Base-by-base conservation (phyloP, 495 filamentous ascomycete species). In the Ascodesmis nigricans region DNA sequence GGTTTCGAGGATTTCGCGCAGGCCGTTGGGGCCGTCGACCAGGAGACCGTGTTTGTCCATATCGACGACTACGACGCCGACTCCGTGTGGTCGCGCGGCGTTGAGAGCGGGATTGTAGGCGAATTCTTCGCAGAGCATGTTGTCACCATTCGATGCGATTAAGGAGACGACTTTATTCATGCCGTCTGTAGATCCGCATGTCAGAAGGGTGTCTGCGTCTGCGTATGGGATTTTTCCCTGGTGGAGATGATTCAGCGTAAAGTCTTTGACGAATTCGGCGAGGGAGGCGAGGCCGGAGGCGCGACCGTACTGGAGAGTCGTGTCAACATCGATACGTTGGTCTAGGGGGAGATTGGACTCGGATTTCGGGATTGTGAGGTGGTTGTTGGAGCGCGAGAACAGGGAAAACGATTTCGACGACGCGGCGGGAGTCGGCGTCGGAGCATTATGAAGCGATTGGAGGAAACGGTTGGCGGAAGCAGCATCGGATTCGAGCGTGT, bases 221-320 rank as follows among this genome's bases (percentile, higher is more conserved):
- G 55, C 56, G 42, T 92, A 92, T 9, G 80, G 81, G 1, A 83
- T 63, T 44, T 73, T 72, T 2, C 63, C 39, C 3, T 70, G 80
- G 46, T 91, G 79, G 21, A 91, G 62, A 45, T 78, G 63, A 13
- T 81, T 63, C 24, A 69, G 65, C 2, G 73, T 63, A 54, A 92
- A 84, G 45, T 79, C 63, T 26, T 73, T 69, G 33, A 92, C 52
- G 54, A 81, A 92, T 24, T 62, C 62, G 29, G 66, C 64, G 9
- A 95, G 59, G 0, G 79, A 68, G 0, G 70, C 73, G 40, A 90
- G 77, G 17, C 84, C 84, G 31, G 73, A 59, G 0, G 75, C 68
- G 2, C 64, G 66, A 38, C 78, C 77, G 58, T 95, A 95, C 54
- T 95, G 84, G 5, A 95, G 60, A 5, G 79, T 78, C 1, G 75